Conservation (phyloP, 441 rosid species). For the Eutrema salsugineum region DNA sequence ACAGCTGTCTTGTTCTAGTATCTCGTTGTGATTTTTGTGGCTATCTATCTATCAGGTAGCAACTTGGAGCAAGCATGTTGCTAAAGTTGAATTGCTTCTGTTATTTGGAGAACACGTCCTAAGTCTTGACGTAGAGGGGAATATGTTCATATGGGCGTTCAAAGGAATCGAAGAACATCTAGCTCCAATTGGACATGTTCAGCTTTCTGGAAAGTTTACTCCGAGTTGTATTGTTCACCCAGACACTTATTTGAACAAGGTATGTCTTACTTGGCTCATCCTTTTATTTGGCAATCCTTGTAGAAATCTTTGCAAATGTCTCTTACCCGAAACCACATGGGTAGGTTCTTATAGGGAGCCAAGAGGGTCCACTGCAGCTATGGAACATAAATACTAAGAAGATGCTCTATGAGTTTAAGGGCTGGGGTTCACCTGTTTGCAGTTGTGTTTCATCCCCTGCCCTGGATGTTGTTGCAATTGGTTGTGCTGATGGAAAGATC, state of each 20-base stretch:
- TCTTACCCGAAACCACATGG: slow-evolving; percentile 14
- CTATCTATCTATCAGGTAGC: slow-evolving; percentile 55
- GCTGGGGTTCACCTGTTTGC: slow-evolving; percentile 77
- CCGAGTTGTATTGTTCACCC: slow-evolving; percentile 90
- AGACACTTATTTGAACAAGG: slow-evolving; percentile 94
- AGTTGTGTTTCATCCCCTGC: slow-evolving; percentile 94
- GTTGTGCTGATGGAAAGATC: slow-evolving; percentile 91
- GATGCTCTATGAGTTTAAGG: slow-evolving; percentile 74
- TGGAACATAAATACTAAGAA: slow-evolving; percentile 94
- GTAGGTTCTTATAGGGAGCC: slow-evolving; percentile 84
- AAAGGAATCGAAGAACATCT: slow-evolving; percentile 63
- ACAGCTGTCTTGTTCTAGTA: background rate
- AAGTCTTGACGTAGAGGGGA: slow-evolving; percentile 80
- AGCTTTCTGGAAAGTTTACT: slow-evolving; percentile 50
- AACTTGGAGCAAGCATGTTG: slow-evolving; percentile 80
- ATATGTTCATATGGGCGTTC: slow-evolving; percentile 76
- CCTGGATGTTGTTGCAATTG: slow-evolving; percentile 87
- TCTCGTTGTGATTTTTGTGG: background rate
- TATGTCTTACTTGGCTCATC: slow-evolving; percentile 8
- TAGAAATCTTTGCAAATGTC: background rate
- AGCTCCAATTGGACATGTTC: slow-evolving; percentile 61
- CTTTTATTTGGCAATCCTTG: background rate
- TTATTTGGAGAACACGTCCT: slow-evolving; percentile 83
- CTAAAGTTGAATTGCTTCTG: slow-evolving; percentile 68
- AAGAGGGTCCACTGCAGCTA: slow-evolving; percentile 84